Evolutionary conservation across 176 grass and related monocot species (phyloP).

Genomic region (Aegilops speltoides): DNA sequence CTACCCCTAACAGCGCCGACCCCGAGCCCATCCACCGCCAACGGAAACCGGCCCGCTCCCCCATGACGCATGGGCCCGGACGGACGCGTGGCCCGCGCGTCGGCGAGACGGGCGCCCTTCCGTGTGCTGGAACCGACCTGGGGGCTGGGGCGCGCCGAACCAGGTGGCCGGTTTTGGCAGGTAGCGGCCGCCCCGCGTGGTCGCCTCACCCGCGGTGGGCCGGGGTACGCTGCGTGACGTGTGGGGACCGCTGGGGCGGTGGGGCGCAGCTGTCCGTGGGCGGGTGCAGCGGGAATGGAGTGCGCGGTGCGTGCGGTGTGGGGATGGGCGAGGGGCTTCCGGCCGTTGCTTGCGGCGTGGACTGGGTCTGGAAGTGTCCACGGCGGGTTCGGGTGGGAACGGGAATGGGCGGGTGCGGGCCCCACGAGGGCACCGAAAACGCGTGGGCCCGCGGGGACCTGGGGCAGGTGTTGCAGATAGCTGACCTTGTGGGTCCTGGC

Average conservation of each 20-base stretch:
- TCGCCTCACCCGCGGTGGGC: neutral
- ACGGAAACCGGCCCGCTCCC: neutral
- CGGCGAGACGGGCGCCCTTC: neutral
- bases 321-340: neutral
- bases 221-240: neutral
- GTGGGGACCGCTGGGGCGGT: neutral
- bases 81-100: neutral
- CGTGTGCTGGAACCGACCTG: neutral
- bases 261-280: neutral
- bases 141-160: neutral
- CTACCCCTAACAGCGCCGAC: neutral
- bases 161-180: conserved; percentile 2
- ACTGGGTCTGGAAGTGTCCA: neutral
- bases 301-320: neutral
- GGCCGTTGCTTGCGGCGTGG: neutral
- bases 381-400: neutral
- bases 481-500: neutral
- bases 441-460: neutral
- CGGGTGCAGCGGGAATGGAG: neutral
- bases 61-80: neutral
- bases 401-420: neutral
- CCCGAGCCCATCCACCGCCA: neutral
- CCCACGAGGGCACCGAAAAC: neutral
- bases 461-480: neutral
- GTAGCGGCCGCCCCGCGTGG: neutral